These are phyloP conservation scores for Striga asiatica DNA, from an alignment of 257 asterid genomes.

Conservation along the genomic window DNA sequence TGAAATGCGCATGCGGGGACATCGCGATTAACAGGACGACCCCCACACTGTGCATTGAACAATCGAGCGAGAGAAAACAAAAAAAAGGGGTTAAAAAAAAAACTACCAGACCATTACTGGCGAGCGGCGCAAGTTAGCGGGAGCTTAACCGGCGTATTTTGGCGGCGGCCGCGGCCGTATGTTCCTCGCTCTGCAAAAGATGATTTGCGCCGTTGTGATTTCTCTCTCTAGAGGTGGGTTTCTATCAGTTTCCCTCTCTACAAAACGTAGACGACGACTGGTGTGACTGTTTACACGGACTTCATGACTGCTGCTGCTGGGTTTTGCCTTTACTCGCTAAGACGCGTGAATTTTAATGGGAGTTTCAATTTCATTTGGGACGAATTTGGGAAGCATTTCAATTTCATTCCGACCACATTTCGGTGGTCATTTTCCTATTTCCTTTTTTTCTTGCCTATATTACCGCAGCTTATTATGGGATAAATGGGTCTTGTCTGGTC, in stretches of 20 bases:
- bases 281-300: constrained; percentile 44
- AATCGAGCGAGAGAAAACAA: not conserved
- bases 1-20: constrained; percentile 6
- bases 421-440: constrained; percentile 2
- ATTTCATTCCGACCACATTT: constrained; percentile 86
- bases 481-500: constrained; percentile 28
- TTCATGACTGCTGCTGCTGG: constrained; percentile 36
- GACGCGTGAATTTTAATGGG: constrained; percentile 58
- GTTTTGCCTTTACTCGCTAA: too few species aligned
- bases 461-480: constrained; percentile 63
- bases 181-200: not conserved
- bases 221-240: constrained; percentile 23
- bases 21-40: constrained; percentile 4
- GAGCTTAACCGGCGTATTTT: constrained; percentile 26
- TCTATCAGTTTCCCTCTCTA: constrained; percentile 18
- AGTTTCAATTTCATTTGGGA: constrained; percentile 49
- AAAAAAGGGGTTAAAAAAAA: not conserved
- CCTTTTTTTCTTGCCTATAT: constrained; percentile 26
- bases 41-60: too few species aligned
- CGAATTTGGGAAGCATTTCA: constrained; percentile 42
- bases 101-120: constrained; percentile 4
- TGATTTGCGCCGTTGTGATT: not conserved
- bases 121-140: constrained; percentile 20
- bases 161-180: constrained; percentile 13
- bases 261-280: constrained; percentile 20